Evolutionary conservation across 306 rosid species (phyloP).

Genomic region (Carpinus fangiana): DNA sequence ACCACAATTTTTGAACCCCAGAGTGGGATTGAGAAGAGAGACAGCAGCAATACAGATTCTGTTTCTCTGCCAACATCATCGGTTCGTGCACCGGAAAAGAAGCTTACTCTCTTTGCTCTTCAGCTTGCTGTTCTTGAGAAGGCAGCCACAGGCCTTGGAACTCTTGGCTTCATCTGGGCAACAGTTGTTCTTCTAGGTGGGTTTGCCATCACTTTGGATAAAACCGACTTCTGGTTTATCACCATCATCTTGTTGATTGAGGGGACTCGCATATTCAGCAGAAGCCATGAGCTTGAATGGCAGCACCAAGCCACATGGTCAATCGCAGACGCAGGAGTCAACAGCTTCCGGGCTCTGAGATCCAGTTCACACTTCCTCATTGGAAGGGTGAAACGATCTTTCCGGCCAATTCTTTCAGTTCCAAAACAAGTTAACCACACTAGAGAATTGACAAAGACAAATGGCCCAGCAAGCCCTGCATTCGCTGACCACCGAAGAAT

Average conservation of each 20-base stretch:
- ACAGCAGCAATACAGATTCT: conserved; percentile 34
- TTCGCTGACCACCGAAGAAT: conserved; percentile 40
- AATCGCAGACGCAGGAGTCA: conserved; percentile 61
- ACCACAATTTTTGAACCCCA: conserved; percentile 59
- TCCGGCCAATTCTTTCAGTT: conserved; percentile 40
- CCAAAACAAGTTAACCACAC: conserved; percentile 24
- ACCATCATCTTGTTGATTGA: conserved; percentile 79
- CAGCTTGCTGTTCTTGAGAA: conserved; percentile 90
- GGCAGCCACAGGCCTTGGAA: conserved; percentile 82
- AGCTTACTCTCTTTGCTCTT: conserved; percentile 82
- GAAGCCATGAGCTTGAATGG: conserved; percentile 98
- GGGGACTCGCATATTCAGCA: conserved; percentile 87
- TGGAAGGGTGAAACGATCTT: conserved; percentile 38
- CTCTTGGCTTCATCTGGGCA: conserved; percentile 95
- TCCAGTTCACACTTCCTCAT: conserved; percentile 47
- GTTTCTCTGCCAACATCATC: conserved; percentile 26
- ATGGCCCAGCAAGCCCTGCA: conserved; percentile 15
- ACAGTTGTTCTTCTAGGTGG: conserved; percentile 93
- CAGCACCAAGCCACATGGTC: conserved; percentile 98
- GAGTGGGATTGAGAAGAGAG: conserved; percentile 44
- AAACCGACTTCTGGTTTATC: conserved; percentile 82
- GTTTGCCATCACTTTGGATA: conserved; percentile 73
- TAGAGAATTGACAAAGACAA: conserved; percentile 34
- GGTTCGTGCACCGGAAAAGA: conserved; percentile 72
- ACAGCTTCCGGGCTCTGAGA: conserved; percentile 56